Percentiles rank a stretch among this genome's conserved stretches.
These are phyloP conservation scores for Pelargonium exstipulatum DNA, from an alignment of 441 rosid species.

Conservation along the genomic window DNA sequence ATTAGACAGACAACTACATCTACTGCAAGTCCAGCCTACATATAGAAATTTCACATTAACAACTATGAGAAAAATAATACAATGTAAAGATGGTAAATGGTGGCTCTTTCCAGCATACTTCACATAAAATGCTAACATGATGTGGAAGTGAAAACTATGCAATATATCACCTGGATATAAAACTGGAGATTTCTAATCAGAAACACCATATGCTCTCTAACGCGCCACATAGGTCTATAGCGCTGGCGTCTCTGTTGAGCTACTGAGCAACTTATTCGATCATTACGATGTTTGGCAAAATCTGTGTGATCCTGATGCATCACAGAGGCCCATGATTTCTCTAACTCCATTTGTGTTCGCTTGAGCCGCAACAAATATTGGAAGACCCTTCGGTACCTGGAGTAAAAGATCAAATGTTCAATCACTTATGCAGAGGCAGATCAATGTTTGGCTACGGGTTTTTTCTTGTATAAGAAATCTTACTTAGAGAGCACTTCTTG, in stretches of 20 bases:
- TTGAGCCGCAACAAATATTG: slow-evolving; percentile 86
- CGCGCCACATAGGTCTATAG: slow-evolving; percentile 87
- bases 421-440: slow-evolving; percentile 8
- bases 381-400: slow-evolving; percentile 80
- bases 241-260: slow-evolving; percentile 72
- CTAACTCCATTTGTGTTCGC: slow-evolving; percentile 94
- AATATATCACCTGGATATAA: slow-evolving; percentile 73
- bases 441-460: slow-evolving; percentile 11
- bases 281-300: slow-evolving; percentile 62
- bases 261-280: slow-evolving; percentile 40
- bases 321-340: slow-evolving; percentile 97
- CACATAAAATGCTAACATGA: neutral
- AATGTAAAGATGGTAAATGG: too few species aligned
- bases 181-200: slow-evolving; percentile 93
- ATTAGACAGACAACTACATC: too few species aligned
- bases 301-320: slow-evolving; percentile 94
- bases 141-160: neutral
- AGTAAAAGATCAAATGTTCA: slow-evolving; percentile 11
- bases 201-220: slow-evolving; percentile 98
- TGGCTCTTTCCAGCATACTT: too few species aligned
- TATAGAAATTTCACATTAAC: neutral
- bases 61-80: too few species aligned
- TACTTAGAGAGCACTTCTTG: slow-evolving; percentile 96
- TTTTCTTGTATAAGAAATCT: slow-evolving; percentile 22
- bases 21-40: neutral